Base-by-base conservation (phyloP, 441 rosid genomes). In the Croton laevigatus region DNA sequence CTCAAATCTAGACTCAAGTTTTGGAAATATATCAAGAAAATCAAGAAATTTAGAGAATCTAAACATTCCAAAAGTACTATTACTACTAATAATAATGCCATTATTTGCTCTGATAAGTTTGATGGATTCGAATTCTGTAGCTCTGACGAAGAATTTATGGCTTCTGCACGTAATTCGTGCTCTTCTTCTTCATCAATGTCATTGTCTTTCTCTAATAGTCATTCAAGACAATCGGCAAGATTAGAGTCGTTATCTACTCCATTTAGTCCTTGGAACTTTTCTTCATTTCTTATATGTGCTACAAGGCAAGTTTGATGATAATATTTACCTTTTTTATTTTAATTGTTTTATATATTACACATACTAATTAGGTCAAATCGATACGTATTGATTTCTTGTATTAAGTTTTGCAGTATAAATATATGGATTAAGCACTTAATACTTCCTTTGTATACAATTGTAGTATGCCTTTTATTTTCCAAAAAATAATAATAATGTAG, bases 11-110 rank as follows among this genome's bases (percentile, higher is more conserved):
- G 73, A 68, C 68, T 78, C 34, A 81, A 62, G 75, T 78, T 83
- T 45, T 87, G 88, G 89, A 90, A 71, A 71, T 80, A 71, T 37
- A 66, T 66, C 65, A 75, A 74, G 77, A 72, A 76, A 42, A 69
- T 11, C 14, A 70, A 51, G 62, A 51, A 54, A 66, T 38, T 14
- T 52, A 46, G 64, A 34, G 40, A 14, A 55, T 10, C 32, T 27
- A 27, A 27, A 27, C 1, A 27, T 7, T 20, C 59, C 2, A 46
- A 12, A 17, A 4, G 19, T 27, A 27, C 5, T 17, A 42, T n/a
- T n/a, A 19, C 4, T 27, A 8, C 20, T 3, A 49, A 10, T 48
- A 11, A 63, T 45, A 37, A 23, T 2, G 65, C 19, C 20, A 79
- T 5, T 53, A 40, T 62, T 42, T 75, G 53, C 42, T 20, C 71